These are phyloP conservation scores for Stephania yunnanensis DNA, from an alignment of 164 flowering plant genomes.

Conservation along the genomic window DNA sequence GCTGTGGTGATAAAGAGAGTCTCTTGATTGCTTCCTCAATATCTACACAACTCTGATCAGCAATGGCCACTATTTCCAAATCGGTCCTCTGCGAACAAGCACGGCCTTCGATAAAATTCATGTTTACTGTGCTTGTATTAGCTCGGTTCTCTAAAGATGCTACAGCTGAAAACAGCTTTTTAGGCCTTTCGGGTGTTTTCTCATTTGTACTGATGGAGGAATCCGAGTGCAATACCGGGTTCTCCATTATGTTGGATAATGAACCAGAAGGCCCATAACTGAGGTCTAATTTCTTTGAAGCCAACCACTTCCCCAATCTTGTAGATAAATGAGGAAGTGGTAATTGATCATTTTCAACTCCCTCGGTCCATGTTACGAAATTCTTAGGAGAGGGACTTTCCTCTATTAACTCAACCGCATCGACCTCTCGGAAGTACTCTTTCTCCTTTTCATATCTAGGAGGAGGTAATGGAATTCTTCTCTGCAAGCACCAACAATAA, in stretches of 20 bases:
- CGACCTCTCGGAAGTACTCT: conserved; percentile 84
- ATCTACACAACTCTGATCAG: conserved; percentile 32
- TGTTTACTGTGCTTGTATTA: conserved; percentile 9
- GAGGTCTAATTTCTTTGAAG: conserved; percentile 37
- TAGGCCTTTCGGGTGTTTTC: conserved; percentile 39
- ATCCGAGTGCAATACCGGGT: conserved; percentile 33
- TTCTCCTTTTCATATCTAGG: conserved; percentile 60
- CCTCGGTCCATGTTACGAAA: conserved; percentile 54
- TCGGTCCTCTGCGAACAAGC: conserved; percentile 13
- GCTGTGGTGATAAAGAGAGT: conserved; percentile 52
- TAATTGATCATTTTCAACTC: conserved; percentile 28
- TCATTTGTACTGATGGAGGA: conserved; percentile 19
- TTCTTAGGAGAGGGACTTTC: conserved; percentile 95
- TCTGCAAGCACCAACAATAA: conserved; percentile 28
- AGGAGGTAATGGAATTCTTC: conserved; percentile 37
- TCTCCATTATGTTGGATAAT: conserved; percentile 54
- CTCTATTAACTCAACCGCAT: conserved; percentile 74
- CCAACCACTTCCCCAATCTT: conserved; percentile 61
- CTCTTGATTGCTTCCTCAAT: conserved; percentile 45
- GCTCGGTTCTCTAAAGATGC: conserved; percentile 21
- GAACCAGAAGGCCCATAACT: conserved; percentile 44
- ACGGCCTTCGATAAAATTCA: conserved; percentile 15
- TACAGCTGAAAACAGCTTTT: conserved; percentile 10
- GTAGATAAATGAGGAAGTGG: conserved; percentile 50
- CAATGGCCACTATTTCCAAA: conserved; percentile 9